phyloP scores from a whole-genome alignment of 257 asterid genomes.

The Solanum peruvianum region DNA sequence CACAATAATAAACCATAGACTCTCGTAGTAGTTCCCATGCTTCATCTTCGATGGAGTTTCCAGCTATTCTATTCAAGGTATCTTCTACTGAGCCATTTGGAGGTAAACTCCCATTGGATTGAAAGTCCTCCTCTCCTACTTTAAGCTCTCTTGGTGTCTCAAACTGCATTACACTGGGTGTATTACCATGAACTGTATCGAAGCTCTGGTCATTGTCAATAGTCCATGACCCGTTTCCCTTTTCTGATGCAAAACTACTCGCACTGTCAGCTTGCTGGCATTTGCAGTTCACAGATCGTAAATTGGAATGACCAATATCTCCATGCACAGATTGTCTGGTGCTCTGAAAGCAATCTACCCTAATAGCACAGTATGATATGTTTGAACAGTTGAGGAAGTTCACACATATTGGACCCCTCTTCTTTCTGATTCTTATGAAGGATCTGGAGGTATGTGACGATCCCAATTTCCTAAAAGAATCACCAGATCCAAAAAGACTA shows the following conservation, averaged over 20 bases:
- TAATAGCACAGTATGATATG: slow-evolving; percentile 1
- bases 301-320: slow-evolving; percentile 6
- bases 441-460: slow-evolving; percentile 9
- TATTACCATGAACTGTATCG: slow-evolving; percentile 9
- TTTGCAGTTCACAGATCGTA: slow-evolving; percentile 17
- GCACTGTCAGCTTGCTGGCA: slow-evolving; percentile 42
- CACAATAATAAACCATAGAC: slow-evolving; percentile 52
- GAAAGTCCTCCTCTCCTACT: slow-evolving; percentile 6
- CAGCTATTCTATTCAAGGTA: slow-evolving; percentile 6
- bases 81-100: slow-evolving; percentile 18
- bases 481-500: slow-evolving; percentile 13
- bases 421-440: slow-evolving; percentile 21
- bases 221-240: slow-evolving; percentile 26
- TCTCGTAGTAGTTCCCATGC: slow-evolving; percentile 54
- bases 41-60: slow-evolving; percentile 45
- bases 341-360: slow-evolving; percentile 3
- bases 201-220: slow-evolving; percentile 23
- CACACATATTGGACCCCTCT: slow-evolving; percentile 2
- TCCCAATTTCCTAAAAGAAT: slow-evolving; percentile 11
- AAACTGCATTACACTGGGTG: slow-evolving; percentile 8
- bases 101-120: slow-evolving; percentile 24
- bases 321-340: background rate
- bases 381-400: slow-evolving; percentile 9
- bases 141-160: slow-evolving; percentile 17
- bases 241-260: slow-evolving; percentile 29